Evolutionary conservation across 164 flowering plant species (phyloP).

Genomic region (Umbellularia californica): DNA sequence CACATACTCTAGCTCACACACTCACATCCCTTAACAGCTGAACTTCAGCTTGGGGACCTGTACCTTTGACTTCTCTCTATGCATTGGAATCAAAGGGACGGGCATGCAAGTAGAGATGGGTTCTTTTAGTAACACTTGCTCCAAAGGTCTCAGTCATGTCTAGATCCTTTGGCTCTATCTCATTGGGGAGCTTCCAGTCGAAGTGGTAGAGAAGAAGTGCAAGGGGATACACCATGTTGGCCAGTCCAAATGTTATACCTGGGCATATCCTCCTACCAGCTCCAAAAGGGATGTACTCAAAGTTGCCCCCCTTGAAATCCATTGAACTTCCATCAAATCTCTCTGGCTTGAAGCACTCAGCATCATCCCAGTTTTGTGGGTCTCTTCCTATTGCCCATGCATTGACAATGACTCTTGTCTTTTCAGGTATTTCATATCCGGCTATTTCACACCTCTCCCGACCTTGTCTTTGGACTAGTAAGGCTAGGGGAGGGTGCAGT

Average conservation of each 20-base stretch:
- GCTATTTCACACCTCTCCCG: constrained; percentile 13
- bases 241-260: constrained; percentile 21
- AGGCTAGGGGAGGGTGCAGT: constrained; percentile 40
- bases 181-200: constrained; percentile 12
- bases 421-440: constrained; percentile 27
- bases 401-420: constrained; percentile 31
- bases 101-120: constrained; percentile 4
- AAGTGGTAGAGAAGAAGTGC: constrained; percentile 6
- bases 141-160: constrained; percentile 15
- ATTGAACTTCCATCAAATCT: constrained; percentile 23
- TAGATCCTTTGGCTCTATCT: constrained; percentile 2
- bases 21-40: too few species aligned
- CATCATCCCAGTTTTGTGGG: constrained; percentile 31
- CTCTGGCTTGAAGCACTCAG: constrained; percentile 33
- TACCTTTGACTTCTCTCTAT: not conserved
- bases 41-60: too few species aligned
- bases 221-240: constrained; percentile 4
- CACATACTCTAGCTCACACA: too few species aligned
- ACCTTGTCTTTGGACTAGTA: constrained; percentile 33
- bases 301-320: constrained; percentile 22
- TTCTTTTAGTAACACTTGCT: not conserved
- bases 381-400: constrained; percentile 28
- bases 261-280: constrained; percentile 24
- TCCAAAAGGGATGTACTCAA: constrained; percentile 29
- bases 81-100: not conserved